phyloP scores from a whole-genome alignment of 257 asterid species.

The Fraxinus cuspidata region DNA sequence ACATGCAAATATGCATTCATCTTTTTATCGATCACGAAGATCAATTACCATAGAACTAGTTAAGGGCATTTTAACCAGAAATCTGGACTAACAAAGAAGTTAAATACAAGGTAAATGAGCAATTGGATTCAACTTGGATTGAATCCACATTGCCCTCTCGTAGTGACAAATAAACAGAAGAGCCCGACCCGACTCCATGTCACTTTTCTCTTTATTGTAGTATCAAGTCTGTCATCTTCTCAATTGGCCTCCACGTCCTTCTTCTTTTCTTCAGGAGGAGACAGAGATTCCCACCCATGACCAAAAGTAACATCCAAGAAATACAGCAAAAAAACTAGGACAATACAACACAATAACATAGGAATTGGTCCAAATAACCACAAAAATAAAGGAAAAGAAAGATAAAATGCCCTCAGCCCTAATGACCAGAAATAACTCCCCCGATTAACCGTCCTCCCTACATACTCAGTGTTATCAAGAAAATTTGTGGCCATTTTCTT shows the following conservation, averaged over 20 bases:
- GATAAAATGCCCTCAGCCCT: conserved; percentile 76
- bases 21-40: too few relatives aligned
- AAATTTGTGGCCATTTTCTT: conserved; percentile 3
- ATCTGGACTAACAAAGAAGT: not conserved
- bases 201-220: not conserved
- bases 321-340: conserved; percentile 58
- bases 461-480: conserved; percentile 43
- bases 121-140: conserved; percentile 26
- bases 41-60: too few relatives aligned
- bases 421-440: conserved; percentile 93
- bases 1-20: too few relatives aligned
- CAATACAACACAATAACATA: conserved; percentile 61
- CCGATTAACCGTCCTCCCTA: conserved; percentile 55
- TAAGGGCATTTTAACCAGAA: not conserved
- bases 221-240: too few relatives aligned
- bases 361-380: conserved; percentile 96
- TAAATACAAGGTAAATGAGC: not conserved
- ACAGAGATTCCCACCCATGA: not conserved
- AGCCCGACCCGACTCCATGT: not conserved
- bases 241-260: not conserved
- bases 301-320: conserved; percentile 52
- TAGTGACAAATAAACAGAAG: not conserved
- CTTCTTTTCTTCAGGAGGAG: not conserved
- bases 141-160: conserved; percentile 20
- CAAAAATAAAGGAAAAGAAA: conserved; percentile 76